phyloP scores from a whole-genome alignment of 1,284 basidiomycete species.

The Trichosporon asahii region DNA sequence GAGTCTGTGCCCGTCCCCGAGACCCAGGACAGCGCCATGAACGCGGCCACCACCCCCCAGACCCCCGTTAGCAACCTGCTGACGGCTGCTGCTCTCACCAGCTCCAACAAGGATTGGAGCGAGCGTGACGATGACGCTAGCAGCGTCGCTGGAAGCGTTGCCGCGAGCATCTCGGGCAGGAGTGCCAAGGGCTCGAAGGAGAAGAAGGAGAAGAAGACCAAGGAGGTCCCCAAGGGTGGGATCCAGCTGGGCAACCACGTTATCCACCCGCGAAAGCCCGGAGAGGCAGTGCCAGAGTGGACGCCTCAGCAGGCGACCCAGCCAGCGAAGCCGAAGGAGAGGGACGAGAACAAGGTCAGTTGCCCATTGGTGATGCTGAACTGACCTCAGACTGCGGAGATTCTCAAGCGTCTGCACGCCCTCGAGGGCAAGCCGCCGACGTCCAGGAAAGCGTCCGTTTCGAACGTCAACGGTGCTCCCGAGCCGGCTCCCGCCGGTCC shows the following conservation, averaged over 20 bases:
- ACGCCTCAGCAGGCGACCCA: not conserved
- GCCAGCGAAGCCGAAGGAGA: not conserved
- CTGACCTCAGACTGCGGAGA: constrained; percentile 3
- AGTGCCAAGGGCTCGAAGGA: not conserved
- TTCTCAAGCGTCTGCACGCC: not conserved
- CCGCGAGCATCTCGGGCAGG: not conserved
- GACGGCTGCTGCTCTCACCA: not conserved
- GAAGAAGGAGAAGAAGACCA: constrained; percentile 4
- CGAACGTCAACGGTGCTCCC: not conserved
- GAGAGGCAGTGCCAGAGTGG: constrained; percentile 3
- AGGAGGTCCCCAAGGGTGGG: not conserved
- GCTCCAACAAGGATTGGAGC: constrained; percentile 8
- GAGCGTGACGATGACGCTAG: constrained; percentile 5
- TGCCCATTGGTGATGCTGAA: no score
- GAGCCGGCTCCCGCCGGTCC: not conserved
- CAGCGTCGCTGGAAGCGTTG: constrained; percentile 7
- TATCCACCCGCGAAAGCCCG: constrained; percentile 5
- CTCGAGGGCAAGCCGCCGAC: not conserved
- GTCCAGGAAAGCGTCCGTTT: not conserved
- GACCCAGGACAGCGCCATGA: not conserved
- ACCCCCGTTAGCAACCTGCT: not conserved
- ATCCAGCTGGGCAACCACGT: constrained; percentile 5
- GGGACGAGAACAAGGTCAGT: not conserved
- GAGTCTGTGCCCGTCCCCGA: not conserved
- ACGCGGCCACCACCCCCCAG: not conserved